Percentiles rank a stretch among this genome's conserved stretches.
Evolutionary conservation across 2,329 filamentous ascomycete genomes (phyloP).

Genomic region (Fusarium staphyleae): DNA sequence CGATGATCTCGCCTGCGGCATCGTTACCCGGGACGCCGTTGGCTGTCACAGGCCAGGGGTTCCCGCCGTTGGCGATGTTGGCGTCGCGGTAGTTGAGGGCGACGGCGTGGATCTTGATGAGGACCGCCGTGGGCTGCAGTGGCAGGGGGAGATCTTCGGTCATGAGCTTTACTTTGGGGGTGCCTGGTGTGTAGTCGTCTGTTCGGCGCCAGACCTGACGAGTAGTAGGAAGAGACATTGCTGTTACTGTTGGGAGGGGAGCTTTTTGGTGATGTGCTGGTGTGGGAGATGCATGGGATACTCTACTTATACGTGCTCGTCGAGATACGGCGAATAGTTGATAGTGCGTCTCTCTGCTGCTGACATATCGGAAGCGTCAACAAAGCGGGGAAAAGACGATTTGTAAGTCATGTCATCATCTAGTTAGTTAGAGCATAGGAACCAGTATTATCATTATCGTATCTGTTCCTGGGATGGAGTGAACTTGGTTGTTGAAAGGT

Average conservation of each 20-base stretch:
- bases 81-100: slow-evolving; percentile 48
- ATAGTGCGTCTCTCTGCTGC: not conserved
- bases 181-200: slow-evolving; percentile 42
- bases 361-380: not conserved
- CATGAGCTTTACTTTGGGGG: slow-evolving; percentile 45
- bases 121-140: slow-evolving; percentile 42
- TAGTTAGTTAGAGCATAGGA: too few species aligned
- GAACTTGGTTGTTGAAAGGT: not conserved
- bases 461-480: not conserved
- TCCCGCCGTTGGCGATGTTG: slow-evolving; percentile 49
- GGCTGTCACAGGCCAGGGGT: slow-evolving; percentile 51
- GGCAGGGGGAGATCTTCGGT: slow-evolving; percentile 43
- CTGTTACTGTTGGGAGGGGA: not conserved
- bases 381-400: slow-evolving; percentile 1
- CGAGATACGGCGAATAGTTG: not conserved
- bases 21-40: slow-evolving; percentile 49
- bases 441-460: too few species aligned
- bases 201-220: slow-evolving; percentile 41
- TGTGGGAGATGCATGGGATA: not conserved
- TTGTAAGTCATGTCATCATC: too few species aligned
- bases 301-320: not conserved
- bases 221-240: slow-evolving; percentile 21
- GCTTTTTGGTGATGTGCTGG: not conserved
- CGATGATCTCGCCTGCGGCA: slow-evolving; percentile 51
- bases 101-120: slow-evolving; percentile 45